Evolutionary conservation across 2,329 filamentous ascomycete species (phyloP).

Genomic region (Xylaria hypoxylon): DNA sequence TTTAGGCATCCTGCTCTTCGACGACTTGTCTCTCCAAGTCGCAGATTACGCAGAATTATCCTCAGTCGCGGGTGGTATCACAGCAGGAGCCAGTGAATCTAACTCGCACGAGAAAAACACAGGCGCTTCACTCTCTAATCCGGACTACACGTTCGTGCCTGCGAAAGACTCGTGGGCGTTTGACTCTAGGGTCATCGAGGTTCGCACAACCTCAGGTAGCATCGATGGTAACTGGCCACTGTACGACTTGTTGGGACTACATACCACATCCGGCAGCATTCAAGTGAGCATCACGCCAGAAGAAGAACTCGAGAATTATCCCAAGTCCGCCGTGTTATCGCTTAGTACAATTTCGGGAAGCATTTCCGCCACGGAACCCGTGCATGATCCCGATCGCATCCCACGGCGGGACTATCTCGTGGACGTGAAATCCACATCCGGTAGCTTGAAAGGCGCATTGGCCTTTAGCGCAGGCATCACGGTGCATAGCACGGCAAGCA

Average conservation of each 20-base stretch:
- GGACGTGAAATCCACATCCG: constrained; percentile 58
- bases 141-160: constrained; percentile 44
- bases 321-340: constrained; percentile 56
- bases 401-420: constrained; percentile 62
- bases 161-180: constrained; percentile 55
- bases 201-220: constrained; percentile 57
- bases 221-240: constrained; percentile 64
- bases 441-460: constrained; percentile 55
- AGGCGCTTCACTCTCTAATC: background rate
- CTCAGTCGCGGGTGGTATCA: constrained; percentile 56
- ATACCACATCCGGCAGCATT: constrained; percentile 59
- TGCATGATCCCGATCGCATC: constrained; percentile 50
- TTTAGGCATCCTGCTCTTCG: constrained; percentile 56
- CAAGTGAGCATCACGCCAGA: constrained; percentile 56
- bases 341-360: constrained; percentile 59
- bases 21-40: constrained; percentile 53
- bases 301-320: constrained; percentile 50
- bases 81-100: constrained; percentile 49
- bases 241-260: constrained; percentile 61
- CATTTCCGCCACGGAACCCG: constrained; percentile 57
- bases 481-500: constrained; percentile 57
- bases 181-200: constrained; percentile 56
- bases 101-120: constrained; percentile 38
- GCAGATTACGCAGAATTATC: constrained; percentile 52
- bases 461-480: constrained; percentile 55